A percentile compares a stretch with the other conserved stretches of the same genome.
These are phyloP conservation scores for Vitis hybrid DNA, from an alignment of 177 flowering plant species.

Conservation along the genomic window DNA sequence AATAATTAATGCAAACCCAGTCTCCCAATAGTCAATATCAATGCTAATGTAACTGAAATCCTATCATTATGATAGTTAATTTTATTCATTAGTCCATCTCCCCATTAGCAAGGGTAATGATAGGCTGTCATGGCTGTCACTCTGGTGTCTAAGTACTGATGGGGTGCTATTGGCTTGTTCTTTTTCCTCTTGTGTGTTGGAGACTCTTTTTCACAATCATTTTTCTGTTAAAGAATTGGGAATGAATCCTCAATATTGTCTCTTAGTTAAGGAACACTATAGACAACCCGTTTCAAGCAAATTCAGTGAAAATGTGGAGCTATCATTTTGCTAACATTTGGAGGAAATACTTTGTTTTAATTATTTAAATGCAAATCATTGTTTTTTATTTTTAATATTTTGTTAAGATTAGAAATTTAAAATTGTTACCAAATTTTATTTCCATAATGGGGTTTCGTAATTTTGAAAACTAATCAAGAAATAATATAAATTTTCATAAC, in stretches of 20 bases:
- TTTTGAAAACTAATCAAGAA: no score
- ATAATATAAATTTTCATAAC: no score
- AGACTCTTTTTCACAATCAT: conserved; percentile 19
- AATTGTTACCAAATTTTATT: no score
- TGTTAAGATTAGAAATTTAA: no score
- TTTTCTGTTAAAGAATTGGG: conserved; percentile 5
- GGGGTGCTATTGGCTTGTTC: conserved; percentile 13
- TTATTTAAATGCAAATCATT: no score
- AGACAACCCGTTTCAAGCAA: conserved; percentile 3
- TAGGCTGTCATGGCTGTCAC: conserved; percentile 8
- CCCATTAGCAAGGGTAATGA: conserved; percentile 8
- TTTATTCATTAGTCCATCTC: conserved; percentile 1
- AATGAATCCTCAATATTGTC: conserved; percentile 17
- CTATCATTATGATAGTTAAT: conserved; percentile 20
- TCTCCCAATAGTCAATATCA: conserved; percentile 18
- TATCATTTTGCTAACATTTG: conserved; percentile 19
- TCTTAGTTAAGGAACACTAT: conserved; percentile 21
- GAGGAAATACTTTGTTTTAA: conserved; percentile 4
- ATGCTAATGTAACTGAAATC: conserved; percentile 18
- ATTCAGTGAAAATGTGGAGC: conserved; percentile 14
- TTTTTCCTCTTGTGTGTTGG: conserved; percentile 18
- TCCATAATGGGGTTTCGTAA: no score
- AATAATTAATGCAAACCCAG: conserved; percentile 1
- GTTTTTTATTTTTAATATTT: no score
- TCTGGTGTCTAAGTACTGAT: neutral